Percentiles rank a stretch among this genome's conserved stretches.
Evolutionary conservation across 2,329 filamentous ascomycete genomes (phyloP).

Genomic region (Aspergillus sp.): DNA sequence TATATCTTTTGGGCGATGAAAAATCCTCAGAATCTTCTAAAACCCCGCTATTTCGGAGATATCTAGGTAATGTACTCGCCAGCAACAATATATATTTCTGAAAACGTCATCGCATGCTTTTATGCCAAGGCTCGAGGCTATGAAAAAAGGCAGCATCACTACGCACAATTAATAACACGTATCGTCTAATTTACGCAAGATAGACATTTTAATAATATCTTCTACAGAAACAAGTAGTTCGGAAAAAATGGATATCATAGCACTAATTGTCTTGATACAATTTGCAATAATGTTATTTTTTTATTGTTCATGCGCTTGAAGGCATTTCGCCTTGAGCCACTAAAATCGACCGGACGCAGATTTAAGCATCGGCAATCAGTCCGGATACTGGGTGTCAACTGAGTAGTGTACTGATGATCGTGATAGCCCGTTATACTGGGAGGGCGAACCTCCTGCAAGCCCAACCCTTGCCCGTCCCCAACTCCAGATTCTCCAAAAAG

Average conservation of each 20-base stretch:
- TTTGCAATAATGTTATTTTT: conserved; percentile 5
- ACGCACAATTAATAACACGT: background rate
- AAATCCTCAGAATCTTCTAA: background rate
- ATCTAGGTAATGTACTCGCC: background rate
- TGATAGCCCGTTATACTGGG: background rate
- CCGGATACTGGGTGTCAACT: conserved; percentile 2
- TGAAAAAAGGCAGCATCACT: background rate
- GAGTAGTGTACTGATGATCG: conserved; percentile 2
- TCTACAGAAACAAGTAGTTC: background rate
- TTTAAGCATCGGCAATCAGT: background rate
- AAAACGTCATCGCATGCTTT: no score
- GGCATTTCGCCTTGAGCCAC: background rate
- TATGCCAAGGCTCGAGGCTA: no score
- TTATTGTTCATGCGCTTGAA: conserved; percentile 1
- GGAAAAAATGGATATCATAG: background rate
- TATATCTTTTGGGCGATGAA: background rate
- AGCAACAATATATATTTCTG: background rate
- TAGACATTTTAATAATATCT: background rate
- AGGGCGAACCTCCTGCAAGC: background rate
- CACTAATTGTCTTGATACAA: background rate
- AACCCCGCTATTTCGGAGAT: background rate
- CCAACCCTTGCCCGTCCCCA: background rate
- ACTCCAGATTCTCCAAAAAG: conserved; percentile 21
- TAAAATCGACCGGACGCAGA: background rate
- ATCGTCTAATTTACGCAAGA: background rate